Conservation (phyloP, 148 eudicot species). For the Persicaria tinctoria region DNA sequence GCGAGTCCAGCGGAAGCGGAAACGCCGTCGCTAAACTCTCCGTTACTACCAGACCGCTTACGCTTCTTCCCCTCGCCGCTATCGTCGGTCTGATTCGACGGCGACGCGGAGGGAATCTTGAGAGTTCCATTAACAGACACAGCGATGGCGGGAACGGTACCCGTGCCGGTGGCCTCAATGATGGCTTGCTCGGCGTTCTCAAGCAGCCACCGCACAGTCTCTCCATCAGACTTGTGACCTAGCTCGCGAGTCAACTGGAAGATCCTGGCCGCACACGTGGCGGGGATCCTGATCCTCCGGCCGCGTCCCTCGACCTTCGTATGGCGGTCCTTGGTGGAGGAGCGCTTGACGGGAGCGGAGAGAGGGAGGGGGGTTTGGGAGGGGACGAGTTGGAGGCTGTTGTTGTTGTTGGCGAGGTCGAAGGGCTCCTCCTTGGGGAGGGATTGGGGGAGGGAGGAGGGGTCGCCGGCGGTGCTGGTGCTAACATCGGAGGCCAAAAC, state of each 20-base stretch:
- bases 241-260: slow-evolving; percentile 36
- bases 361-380: background rate
- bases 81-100: background rate
- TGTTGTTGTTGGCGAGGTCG: slow-evolving; percentile 9
- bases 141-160: slow-evolving; percentile 37
- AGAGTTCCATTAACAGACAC: slow-evolving; percentile 31
- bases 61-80: slow-evolving; percentile 4
- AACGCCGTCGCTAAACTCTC: slow-evolving; percentile 14
- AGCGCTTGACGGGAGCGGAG: slow-evolving; percentile 13
- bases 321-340: slow-evolving; percentile 34
- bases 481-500: slow-evolving; percentile 20
- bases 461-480: slow-evolving; percentile 18
- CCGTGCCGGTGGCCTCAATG: slow-evolving; percentile 34
- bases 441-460: background rate
- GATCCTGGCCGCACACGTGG: slow-evolving; percentile 38
- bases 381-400: background rate
- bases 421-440: slow-evolving; percentile 18
- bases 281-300: slow-evolving; percentile 41
- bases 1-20: slow-evolving; percentile 21
- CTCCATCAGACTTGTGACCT: slow-evolving; percentile 38
- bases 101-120: slow-evolving; percentile 21
- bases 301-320: slow-evolving; percentile 44
- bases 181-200: slow-evolving; percentile 36
- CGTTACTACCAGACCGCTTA: slow-evolving; percentile 11
- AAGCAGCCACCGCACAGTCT: slow-evolving; percentile 33